A percentile compares a stretch with the other conserved stretches of the same genome.
phyloP scores from a whole-genome alignment of 2,329 filamentous ascomycete genomes.

The Sarocladium strictum region DNA sequence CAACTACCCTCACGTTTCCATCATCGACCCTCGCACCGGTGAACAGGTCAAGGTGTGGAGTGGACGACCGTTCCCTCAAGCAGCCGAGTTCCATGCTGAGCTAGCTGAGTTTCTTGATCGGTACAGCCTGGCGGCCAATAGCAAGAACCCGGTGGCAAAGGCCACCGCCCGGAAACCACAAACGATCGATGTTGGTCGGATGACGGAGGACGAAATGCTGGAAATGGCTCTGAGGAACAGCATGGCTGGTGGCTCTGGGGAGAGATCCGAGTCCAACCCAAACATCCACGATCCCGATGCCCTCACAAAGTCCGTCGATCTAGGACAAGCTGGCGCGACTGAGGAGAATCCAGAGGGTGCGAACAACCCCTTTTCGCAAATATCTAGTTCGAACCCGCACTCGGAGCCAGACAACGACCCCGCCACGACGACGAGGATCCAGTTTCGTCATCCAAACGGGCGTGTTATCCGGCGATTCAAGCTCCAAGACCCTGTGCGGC shows the following conservation, averaged over 20 bases:
- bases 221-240: slow-evolving; percentile 91
- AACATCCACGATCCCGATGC: slow-evolving; percentile 79
- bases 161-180: slow-evolving; percentile 55
- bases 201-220: slow-evolving; percentile 97
- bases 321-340: slow-evolving; percentile 14
- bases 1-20: slow-evolving; percentile 92
- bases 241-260: slow-evolving; percentile 46
- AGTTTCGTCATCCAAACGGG: slow-evolving; percentile 81
- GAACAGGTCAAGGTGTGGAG: slow-evolving; percentile 98
- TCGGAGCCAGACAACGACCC: slow-evolving; percentile 69
- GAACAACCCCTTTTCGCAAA: slow-evolving; percentile 56
- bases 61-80: slow-evolving; percentile 68
- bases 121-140: slow-evolving; percentile 81
- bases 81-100: slow-evolving; percentile 81
- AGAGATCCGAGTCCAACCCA: slow-evolving; percentile 29
- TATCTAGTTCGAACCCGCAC: slow-evolving; percentile 68
- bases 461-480: slow-evolving; percentile 83
- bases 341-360: slow-evolving; percentile 26
- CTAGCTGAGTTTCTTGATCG: slow-evolving; percentile 95
- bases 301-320: slow-evolving; percentile 59
- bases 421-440: slow-evolving; percentile 75
- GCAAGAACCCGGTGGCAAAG: slow-evolving; percentile 87
- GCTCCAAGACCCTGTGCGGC: slow-evolving; percentile 67
- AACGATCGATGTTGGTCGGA: slow-evolving; percentile 70
- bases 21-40: slow-evolving; percentile 90